Base-by-base conservation (phyloP, 192 early-diverging fungal genomes). In the Phlyctochytrium arcticum region DNA sequence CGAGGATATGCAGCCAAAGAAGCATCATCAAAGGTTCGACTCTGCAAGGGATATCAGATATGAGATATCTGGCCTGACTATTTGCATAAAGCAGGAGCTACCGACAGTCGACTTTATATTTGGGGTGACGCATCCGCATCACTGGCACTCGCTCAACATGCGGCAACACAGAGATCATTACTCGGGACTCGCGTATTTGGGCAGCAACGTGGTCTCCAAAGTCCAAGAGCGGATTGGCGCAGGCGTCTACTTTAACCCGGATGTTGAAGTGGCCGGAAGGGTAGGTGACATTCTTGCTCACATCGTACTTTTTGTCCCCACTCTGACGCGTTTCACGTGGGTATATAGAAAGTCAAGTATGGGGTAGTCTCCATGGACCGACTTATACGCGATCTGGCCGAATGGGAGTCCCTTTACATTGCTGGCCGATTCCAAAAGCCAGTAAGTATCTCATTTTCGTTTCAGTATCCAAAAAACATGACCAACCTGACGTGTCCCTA, bases 381-480 rank as follows among this genome's bases (percentile, higher is more conserved):
- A 21, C 74, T 99, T 21, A 87, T 89, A 60, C 81, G 81, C 66
- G 97, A 99, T 65, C 69, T 99, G 44, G 74, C 88, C 32, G 88
- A 97, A 75, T 99, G 97, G 97, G 90, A 94, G 51, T 89, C 91
- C 3, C 75, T 98, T 57, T 99, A 99, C 72, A 63, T 98, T 5
- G 93, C 97, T 4, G 97, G 97, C 2, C 86, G 97, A 46, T 86
- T 99, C 83, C 96, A 98, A 58, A 99, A 99, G 67, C 97, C 97
- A 7, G 89, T 90, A 78, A 70, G 73, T 73, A 53, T 53, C 17
- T 30, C 29, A 4, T 53, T 27, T 29, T 4, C 29, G 29, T 29
- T 15, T 53, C 3, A n/a, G n/a, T n/a, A n/a, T n/a, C n/a, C n/a
- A n/a, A n/a, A n/a, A n/a, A n/a, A n/a, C n/a, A n/a, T n/a, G n/a